These are phyloP conservation scores for Zostera marina DNA, from an alignment of 116 monocot species.

Conservation along the genomic window DNA sequence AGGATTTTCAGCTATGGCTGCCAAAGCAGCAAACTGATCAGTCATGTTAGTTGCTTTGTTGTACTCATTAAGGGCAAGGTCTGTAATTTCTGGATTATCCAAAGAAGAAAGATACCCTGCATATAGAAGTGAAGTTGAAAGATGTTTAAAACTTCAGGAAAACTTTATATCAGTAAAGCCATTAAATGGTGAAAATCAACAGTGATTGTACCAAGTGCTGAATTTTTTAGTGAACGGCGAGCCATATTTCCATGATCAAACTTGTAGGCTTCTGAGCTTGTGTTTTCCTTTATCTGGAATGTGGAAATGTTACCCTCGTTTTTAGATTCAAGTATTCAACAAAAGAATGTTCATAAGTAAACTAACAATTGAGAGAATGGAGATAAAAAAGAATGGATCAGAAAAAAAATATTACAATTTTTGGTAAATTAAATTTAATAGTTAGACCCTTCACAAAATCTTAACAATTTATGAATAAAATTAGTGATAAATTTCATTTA, in stretches of 20 bases:
- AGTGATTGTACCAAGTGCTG: constrained; percentile 15
- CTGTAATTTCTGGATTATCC: constrained; percentile 57
- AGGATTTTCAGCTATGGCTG: constrained; percentile 77
- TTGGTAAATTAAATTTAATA: too few relatives aligned
- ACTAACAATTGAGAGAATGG: too few relatives aligned
- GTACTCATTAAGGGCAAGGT: constrained; percentile 68
- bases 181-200: not conserved
- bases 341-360: too few relatives aligned
- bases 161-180: not conserved
- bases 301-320: not conserved
- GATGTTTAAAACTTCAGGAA: not conserved
- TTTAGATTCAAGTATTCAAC: not conserved
- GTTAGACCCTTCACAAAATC: too few relatives aligned
- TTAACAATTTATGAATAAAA: too few relatives aligned
- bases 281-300: constrained; percentile 18
- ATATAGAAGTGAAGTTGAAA: constrained; percentile 2
- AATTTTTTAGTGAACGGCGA: constrained; percentile 31
- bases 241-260: constrained; percentile 32
- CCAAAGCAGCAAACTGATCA: constrained; percentile 86
- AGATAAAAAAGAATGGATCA: too few relatives aligned
- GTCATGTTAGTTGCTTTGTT: constrained; percentile 93
- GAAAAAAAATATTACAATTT: too few relatives aligned
- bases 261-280: constrained; percentile 21
- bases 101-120: constrained; percentile 73
- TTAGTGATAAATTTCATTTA: too few relatives aligned